Conservation (phyloP, 805 yeast species). For the Lipomyces chichibuensis region DNA sequence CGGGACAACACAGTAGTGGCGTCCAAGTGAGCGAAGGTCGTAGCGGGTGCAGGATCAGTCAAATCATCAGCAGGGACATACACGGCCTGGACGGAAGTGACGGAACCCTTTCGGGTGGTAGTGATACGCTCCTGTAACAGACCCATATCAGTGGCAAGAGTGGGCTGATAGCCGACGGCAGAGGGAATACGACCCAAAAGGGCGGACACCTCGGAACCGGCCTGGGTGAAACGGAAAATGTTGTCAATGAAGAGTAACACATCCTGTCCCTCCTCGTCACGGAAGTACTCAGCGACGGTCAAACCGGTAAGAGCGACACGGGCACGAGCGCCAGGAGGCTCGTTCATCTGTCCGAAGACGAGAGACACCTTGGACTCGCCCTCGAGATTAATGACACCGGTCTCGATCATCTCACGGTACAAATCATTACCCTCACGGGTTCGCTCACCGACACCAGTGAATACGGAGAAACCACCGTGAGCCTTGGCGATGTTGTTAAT, state of each 20-base stretch:
- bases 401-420: conserved; percentile 99
- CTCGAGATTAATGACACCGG: conserved; percentile 99
- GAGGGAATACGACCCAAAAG: conserved; percentile 99
- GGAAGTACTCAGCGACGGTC: conserved; percentile 99
- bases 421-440: conserved; percentile 99
- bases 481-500: conserved; percentile 99
- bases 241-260: conserved; percentile 98
- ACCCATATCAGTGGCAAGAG: conserved; percentile 99
- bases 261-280: conserved; percentile 99
- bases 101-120: conserved; percentile 99
- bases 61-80: conserved; percentile 99
- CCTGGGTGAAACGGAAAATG: conserved; percentile 99
- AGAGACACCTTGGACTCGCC: conserved; percentile 99
- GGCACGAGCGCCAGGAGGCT: conserved; percentile 99
- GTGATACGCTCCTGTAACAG: conserved; percentile 99
- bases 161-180: conserved; percentile 99
- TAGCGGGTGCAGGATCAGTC: conserved; percentile 99
- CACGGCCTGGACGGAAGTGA: conserved; percentile 99
- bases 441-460: conserved; percentile 99
- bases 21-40: conserved; percentile 99
- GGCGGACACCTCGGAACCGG: conserved; percentile 99
- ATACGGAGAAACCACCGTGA: conserved; percentile 99
- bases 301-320: conserved; percentile 99
- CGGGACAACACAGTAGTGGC: conserved; percentile 99
- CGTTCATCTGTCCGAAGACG: conserved; percentile 99